Conservation (phyloP, 257 asterid genomes). For the Scutellaria baicalensis region DNA sequence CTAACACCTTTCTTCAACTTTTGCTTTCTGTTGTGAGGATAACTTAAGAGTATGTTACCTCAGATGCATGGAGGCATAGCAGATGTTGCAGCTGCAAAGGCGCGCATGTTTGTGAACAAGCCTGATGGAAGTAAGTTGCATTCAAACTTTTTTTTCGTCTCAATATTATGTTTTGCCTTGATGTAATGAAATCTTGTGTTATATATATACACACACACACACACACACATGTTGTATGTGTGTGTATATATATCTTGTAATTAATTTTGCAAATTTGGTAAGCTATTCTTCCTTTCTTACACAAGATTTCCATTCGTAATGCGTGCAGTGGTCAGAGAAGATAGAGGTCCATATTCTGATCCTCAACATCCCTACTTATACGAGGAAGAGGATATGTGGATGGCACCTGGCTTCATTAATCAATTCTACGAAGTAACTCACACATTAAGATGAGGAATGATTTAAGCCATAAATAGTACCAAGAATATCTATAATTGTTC, state of each 20-base stretch:
- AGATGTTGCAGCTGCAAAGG: conserved; percentile 99
- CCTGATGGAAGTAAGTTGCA: conserved; percentile 92
- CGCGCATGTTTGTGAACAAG: conserved; percentile 91
- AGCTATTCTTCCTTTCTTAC: background rate
- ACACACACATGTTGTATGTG: too few species aligned
- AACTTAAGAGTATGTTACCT: conserved; percentile 29
- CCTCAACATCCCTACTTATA: conserved; percentile 96
- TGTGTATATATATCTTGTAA: too few species aligned
- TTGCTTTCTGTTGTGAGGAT: conserved; percentile 5
- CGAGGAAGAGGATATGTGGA: conserved; percentile 99
- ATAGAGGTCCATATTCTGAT: conserved; percentile 84
- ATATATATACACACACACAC: too few species aligned
- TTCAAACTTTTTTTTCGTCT: background rate
- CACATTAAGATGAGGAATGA: background rate
- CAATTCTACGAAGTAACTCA: conserved; percentile 84
- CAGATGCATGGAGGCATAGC: conserved; percentile 98
- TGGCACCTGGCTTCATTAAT: conserved; percentile 99
- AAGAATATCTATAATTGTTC: conserved; percentile 1
- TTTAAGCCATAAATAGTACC: background rate
- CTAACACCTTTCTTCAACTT: conserved; percentile 9
- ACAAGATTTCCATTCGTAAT: background rate
- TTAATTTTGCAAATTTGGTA: background rate
- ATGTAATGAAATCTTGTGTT: too few species aligned
- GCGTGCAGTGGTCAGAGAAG: conserved; percentile 84
- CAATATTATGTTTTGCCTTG: background rate